These are phyloP conservation scores for Salix dunnii DNA, from an alignment of 345 rosid species.

Conservation along the genomic window DNA sequence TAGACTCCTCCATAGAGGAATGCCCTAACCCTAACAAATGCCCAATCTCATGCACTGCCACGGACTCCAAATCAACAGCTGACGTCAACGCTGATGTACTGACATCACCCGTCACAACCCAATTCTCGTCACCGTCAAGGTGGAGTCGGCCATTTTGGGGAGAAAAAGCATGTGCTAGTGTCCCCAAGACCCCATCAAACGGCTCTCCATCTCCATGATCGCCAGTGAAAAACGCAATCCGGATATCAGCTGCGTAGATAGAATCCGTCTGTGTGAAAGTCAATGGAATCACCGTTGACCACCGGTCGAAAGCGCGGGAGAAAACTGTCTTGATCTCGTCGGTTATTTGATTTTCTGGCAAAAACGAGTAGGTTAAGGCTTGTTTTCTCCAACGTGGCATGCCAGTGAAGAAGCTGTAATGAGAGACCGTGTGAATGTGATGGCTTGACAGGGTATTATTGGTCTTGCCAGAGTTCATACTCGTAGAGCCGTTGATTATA, in stretches of 20 bases:
- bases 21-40: slow-evolving; percentile 92
- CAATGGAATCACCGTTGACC: slow-evolving; percentile 67
- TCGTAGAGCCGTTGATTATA: slow-evolving; percentile 68
- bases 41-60: slow-evolving; percentile 93
- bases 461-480: slow-evolving; percentile 62
- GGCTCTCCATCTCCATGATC: slow-evolving; percentile 95
- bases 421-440: slow-evolving; percentile 52
- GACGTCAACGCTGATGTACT: slow-evolving; percentile 25
- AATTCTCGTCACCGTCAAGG: slow-evolving; percentile 67
- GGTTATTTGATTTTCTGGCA: slow-evolving; percentile 36
- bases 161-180: slow-evolving; percentile 90
- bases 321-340: slow-evolving; percentile 58
- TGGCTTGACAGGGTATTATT: slow-evolving; percentile 11
- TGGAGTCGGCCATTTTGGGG: slow-evolving; percentile 79
- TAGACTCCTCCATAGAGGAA: slow-evolving; percentile 66
- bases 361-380: slow-evolving; percentile 66
- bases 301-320: slow-evolving; percentile 60
- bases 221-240: slow-evolving; percentile 64
- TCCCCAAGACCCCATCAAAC: slow-evolving; percentile 81
- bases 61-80: slow-evolving; percentile 83
- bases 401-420: slow-evolving; percentile 68
- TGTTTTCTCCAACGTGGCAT: slow-evolving; percentile 64
- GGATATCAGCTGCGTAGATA: slow-evolving; percentile 45
- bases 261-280: slow-evolving; percentile 49
- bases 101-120: slow-evolving; percentile 58